Percentiles rank a stretch among this genome's conserved stretches.
Evolutionary conservation across 2,329 filamentous ascomycete species (phyloP).

Genomic region (Penicillium vulpinum): DNA sequence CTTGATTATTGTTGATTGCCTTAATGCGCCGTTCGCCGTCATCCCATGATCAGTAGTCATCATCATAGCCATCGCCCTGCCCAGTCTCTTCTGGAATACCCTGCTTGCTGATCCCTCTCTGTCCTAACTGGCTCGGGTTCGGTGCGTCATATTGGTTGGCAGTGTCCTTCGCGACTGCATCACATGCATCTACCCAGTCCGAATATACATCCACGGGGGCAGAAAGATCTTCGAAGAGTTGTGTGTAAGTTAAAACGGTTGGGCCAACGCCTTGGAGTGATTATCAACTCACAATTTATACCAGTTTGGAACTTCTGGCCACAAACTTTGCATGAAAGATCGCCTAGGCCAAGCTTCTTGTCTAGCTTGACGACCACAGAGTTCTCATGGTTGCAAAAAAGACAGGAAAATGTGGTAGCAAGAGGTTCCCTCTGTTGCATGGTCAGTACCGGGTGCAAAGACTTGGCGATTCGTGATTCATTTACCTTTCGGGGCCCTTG

Average conservation of each 20-base stretch:
- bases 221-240: conserved; percentile 66
- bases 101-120: conserved; percentile 21
- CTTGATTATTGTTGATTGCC: conserved; percentile 9
- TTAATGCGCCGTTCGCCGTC: conserved; percentile 25
- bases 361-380: conserved; percentile 88
- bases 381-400: conserved; percentile 98
- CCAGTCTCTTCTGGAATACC: conserved; percentile 17
- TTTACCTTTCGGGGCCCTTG: conserved; percentile 77
- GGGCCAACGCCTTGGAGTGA: neutral
- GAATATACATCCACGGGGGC: conserved; percentile 93
- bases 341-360: conserved; percentile 85
- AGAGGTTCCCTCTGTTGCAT: conserved; percentile 45
- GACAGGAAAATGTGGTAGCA: conserved; percentile 83
- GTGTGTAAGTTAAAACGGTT: conserved; percentile 1
- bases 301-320: conserved; percentile 90
- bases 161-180: conserved; percentile 66
- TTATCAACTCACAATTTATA: conserved; percentile 73
- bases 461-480: conserved; percentile 2
- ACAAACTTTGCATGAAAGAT: conserved; percentile 87
- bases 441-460: conserved; percentile 18
- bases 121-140: conserved; percentile 14
- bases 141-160: conserved; percentile 40
- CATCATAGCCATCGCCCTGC: conserved; percentile 29
- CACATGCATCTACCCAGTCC: conserved; percentile 97
- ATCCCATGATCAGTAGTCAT: conserved; percentile 31